A percentile compares a stretch with the other conserved stretches of the same genome.
phyloP scores from a whole-genome alignment of 257 asterid species.

The Ligustrum vulgare region DNA sequence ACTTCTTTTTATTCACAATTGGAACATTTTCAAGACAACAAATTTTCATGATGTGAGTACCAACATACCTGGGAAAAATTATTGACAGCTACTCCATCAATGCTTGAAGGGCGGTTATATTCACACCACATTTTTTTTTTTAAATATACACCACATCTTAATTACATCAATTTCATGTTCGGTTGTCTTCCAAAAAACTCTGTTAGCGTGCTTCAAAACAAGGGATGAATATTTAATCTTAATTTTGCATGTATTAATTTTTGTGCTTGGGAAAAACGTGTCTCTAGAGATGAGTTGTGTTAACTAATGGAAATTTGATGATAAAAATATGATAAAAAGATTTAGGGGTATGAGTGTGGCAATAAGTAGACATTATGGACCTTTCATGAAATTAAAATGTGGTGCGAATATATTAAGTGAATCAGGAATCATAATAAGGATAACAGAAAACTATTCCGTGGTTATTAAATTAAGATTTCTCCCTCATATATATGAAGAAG shows the following conservation, averaged over 20 bases:
- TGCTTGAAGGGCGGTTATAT: neutral
- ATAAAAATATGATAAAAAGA: neutral
- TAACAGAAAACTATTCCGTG: neutral
- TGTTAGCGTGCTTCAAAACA: neutral
- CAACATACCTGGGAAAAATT: neutral
- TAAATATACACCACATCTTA: neutral
- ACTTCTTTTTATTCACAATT: neutral
- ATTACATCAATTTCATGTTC: neutral
- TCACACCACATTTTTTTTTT: neutral
- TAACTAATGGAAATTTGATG: neutral
- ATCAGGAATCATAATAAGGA: neutral
- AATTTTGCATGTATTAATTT: neutral
- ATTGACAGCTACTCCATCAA: neutral
- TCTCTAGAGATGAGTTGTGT: neutral
- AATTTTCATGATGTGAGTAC: neutral
- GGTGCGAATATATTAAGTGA: neutral
- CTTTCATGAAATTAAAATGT: neutral
- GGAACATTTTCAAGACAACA: neutral
- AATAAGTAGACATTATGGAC: neutral
- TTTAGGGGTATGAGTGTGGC: neutral
- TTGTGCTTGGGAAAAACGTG: neutral
- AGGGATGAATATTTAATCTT: neutral
- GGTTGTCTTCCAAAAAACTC: too few relatives aligned
- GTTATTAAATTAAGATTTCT: neutral
- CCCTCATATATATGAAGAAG: neutral